phyloP scores from a whole-genome alignment of 2,329 filamentous ascomycete species.

The Paecilomyces niveus region DNA sequence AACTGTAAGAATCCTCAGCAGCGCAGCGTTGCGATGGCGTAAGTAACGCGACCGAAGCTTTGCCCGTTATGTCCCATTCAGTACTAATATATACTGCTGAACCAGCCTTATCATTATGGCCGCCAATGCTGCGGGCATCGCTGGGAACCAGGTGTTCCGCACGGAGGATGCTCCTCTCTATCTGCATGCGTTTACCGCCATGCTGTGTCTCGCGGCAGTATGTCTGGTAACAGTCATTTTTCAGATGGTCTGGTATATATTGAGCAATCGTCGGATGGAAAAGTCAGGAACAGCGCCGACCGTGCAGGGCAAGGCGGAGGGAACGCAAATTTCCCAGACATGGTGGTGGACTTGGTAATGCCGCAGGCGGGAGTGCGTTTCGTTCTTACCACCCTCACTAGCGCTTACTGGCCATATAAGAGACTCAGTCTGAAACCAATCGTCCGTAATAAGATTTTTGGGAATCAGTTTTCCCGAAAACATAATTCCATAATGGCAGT shows the following conservation, averaged over 20 bases:
- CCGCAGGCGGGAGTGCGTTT: too few relatives aligned
- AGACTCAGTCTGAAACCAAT: too few relatives aligned
- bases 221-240: conserved; percentile 1
- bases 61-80: not conserved
- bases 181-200: conserved; percentile 3
- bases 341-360: not conserved
- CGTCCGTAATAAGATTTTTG: too few relatives aligned
- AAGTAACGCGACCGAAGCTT: conserved; percentile 8
- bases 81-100: not conserved
- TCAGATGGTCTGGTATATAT: not conserved
- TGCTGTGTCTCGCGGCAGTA: conserved; percentile 2
- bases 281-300: not conserved
- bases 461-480: too few relatives aligned
- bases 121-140: conserved; percentile 37
- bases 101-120: conserved; percentile 48
- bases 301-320: not conserved
- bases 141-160: conserved; percentile 6
- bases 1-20: conserved; percentile 51
- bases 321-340: not conserved
- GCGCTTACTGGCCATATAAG: too few relatives aligned
- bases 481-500: too few relatives aligned
- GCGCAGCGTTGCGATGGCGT: conserved; percentile 55
- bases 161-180: conserved; percentile 7
- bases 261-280: not conserved
- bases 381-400: too few relatives aligned